Evolutionary conservation across 805 yeast species (phyloP).

Genomic region (Ogataea degrootiae): DNA sequence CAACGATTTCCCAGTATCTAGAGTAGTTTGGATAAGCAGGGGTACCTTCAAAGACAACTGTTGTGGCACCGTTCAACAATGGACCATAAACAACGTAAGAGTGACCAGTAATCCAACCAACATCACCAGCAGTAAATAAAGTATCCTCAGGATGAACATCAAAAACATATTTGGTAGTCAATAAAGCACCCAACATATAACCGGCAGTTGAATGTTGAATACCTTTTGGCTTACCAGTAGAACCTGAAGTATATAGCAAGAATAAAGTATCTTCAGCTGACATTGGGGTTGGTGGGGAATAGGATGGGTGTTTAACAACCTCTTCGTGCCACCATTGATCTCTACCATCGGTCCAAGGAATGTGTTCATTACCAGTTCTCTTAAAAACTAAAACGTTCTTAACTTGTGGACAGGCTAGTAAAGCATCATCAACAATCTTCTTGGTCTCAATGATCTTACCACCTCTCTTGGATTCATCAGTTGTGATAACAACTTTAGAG

Average conservation of each 20-base stretch:
- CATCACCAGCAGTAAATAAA: conserved; percentile 95
- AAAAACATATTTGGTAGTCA: conserved; percentile 89
- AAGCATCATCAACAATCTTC: conserved; percentile 92
- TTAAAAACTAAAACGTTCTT: conserved; percentile 80
- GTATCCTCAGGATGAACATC: conserved; percentile 87
- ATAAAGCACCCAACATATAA: conserved; percentile 84
- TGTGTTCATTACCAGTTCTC: conserved; percentile 75
- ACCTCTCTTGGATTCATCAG: conserved; percentile 95
- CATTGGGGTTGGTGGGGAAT: conserved; percentile 83
- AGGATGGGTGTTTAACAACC: conserved; percentile 71
- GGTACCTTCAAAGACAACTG: conserved; percentile 94
- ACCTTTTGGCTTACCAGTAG: conserved; percentile 98
- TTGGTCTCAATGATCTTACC: conserved; percentile 90
- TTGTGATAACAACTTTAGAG: conserved; percentile 82
- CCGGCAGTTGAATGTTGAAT: conserved; percentile 95
- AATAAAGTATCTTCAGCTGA: conserved; percentile 93
- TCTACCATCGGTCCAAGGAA: conserved; percentile 72
- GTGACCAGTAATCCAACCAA: conserved; percentile 99
- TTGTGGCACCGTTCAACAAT: conserved; percentile 78
- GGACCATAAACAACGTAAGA: conserved; percentile 96
- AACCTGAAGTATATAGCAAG: conserved; percentile 94
- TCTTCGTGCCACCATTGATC: conserved; percentile 97
- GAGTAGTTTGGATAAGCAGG: conserved; percentile 96
- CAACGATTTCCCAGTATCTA: conserved; percentile 95
- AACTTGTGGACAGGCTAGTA: conserved; percentile 68